Base-by-base conservation (phyloP, 2,329 filamentous ascomycete species). In the Sporothrix pallida region DNA sequence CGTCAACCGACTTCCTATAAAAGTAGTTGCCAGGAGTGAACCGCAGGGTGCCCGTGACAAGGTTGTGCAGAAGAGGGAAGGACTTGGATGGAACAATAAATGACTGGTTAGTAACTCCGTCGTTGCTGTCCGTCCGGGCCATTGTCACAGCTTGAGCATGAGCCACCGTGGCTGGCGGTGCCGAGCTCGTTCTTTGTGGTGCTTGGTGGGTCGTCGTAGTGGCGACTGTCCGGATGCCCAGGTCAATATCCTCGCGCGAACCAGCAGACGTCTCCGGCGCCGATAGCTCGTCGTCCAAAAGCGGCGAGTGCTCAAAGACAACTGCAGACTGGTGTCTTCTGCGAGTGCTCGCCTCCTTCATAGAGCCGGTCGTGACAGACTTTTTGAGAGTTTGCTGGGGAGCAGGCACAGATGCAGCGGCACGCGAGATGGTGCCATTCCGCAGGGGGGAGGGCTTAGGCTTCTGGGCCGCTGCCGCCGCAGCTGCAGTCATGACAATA, bases 1-100 rank as follows among this genome's bases (percentile, higher is more conserved):
- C 54, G 2, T 70, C 67, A 2, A 20, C 62, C 0, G 71, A 48
- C 12, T 37, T 54, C 17, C 72, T 73, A 46, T 77, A 75, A 3
- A 73, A 68, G 42, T 77, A 75, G 2, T 73, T 69, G 37, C 75
- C 74, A 0, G 76, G 76, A 12, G 75, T 76, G 26, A 75, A 77
- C 0, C 71, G 75, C 20, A 77, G 74, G 1, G 76, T 75, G 9
- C 76, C 76, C 0, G 75, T 74, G 13, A 76, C 76, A 8, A 77
- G 74, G 56, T 76, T 76, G 70, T 77, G 75, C 65, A 77, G 74
- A 8, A 77, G 72, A 37, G 75, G 76, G 58, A 75, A 77, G 10
- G 76, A 76, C 70, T 76, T 75, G 20, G 75, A 74, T 9, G 76
- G 75, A 20, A 77, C 69, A 31, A 77, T 71, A 26, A 77, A 77